These are phyloP conservation scores for Haberlea rhodopensis DNA, from an alignment of 257 asterid species.

Conservation along the genomic window DNA sequence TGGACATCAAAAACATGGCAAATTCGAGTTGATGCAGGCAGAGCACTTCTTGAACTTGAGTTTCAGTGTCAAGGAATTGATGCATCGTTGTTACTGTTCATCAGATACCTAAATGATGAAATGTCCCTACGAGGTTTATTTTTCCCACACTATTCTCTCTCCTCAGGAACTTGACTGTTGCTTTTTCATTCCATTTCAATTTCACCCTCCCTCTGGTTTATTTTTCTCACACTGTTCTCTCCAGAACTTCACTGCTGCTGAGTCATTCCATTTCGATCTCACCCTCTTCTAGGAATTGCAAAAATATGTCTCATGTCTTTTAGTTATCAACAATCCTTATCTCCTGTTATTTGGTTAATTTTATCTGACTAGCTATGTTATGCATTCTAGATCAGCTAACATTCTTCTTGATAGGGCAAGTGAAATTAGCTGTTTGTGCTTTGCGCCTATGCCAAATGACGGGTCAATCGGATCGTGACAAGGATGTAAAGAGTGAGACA, in stretches of 20 bases:
- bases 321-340: slow-evolving; percentile 2
- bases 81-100: slow-evolving; percentile 70
- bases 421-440: slow-evolving; percentile 74
- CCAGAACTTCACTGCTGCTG: no score
- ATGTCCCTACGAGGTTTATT: slow-evolving; percentile 74
- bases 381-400: slow-evolving; percentile 30
- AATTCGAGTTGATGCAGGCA: slow-evolving; percentile 77
- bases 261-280: no score
- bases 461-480: slow-evolving; percentile 44
- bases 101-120: slow-evolving; percentile 64
- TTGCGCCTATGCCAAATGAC: slow-evolving; percentile 84
- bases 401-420: slow-evolving; percentile 64
- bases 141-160: slow-evolving; percentile 1
- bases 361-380: slow-evolving; percentile 4
- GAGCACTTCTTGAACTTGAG: slow-evolving; percentile 90
- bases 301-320: not conserved
- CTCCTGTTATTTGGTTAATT: slow-evolving; percentile 11
- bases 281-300: not conserved
- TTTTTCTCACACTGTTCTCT: no score
- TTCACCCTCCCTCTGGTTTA: no score
- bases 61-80: slow-evolving; percentile 76
- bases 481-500: slow-evolving; percentile 69
- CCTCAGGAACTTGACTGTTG: not conserved
- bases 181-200: not conserved
- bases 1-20: slow-evolving; percentile 60